These are phyloP conservation scores for Chlamydomonas schloesseri DNA, from an alignment of 139 green algal genomes.

Conservation along the genomic window DNA sequence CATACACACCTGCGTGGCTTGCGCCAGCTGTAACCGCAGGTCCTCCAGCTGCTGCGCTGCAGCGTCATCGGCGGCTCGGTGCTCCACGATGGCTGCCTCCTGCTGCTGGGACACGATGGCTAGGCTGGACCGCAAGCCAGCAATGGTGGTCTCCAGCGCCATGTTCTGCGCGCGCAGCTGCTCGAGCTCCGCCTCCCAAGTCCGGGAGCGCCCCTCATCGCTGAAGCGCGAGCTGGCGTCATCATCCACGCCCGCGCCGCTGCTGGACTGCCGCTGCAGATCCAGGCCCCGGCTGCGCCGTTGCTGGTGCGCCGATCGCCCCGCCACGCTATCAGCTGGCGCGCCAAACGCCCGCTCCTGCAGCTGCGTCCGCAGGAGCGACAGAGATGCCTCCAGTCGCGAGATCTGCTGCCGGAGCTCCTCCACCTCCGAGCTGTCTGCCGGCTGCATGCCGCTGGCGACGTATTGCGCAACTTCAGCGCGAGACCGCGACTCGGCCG, in stretches of 20 bases:
- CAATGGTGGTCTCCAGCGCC: not conserved
- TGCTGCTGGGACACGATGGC: not conserved
- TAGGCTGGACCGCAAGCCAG: constrained; percentile 2
- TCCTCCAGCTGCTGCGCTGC: not conserved
- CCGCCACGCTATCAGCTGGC: too few relatives aligned
- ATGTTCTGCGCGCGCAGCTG: constrained; percentile 19
- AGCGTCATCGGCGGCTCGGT: too few relatives aligned
- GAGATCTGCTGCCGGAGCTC: constrained; percentile 21
- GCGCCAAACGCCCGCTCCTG: not conserved
- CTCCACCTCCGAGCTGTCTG: constrained; percentile 17
- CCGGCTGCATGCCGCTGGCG: not conserved
- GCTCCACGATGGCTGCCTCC: too few relatives aligned
- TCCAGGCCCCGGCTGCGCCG: too few relatives aligned
- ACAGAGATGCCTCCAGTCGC: constrained; percentile 13
- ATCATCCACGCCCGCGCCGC: too few relatives aligned
- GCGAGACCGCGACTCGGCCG: not conserved
- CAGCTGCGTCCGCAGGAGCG: constrained; percentile 12
- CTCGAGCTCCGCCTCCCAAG: constrained; percentile 17
- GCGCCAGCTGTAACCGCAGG: not conserved
- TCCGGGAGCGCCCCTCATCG: not conserved
- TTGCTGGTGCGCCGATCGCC: too few relatives aligned
- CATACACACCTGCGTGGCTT: constrained; percentile 2
- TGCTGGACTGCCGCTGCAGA: too few relatives aligned
- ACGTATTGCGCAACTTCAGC: not conserved
- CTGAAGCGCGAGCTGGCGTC: not conserved